phyloP scores from a whole-genome alignment of 331 rosid species.

The Malus hybrid region DNA sequence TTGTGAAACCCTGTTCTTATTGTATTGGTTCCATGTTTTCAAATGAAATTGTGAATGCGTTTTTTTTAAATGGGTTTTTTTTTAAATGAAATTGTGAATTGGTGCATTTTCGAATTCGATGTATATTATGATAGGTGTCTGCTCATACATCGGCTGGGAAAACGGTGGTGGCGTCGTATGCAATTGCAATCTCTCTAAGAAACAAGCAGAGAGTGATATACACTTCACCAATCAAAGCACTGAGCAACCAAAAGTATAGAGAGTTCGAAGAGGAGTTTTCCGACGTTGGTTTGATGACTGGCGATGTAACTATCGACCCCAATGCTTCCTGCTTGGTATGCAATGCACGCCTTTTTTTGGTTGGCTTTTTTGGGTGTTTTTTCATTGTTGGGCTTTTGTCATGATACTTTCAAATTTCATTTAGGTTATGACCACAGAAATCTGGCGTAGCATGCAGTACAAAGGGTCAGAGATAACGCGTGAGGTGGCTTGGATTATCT shows the following conservation, averaged over 20 bases:
- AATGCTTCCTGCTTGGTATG: constrained; percentile 87
- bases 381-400: background rate
- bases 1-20: too few species aligned
- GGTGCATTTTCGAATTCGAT: background rate
- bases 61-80: too few species aligned
- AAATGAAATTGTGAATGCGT: too few species aligned
- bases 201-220: constrained; percentile 81
- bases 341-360: background rate
- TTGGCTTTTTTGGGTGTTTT: background rate
- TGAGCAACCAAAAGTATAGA: constrained; percentile 92
- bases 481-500: constrained; percentile 92
- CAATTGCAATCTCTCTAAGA: constrained; percentile 84
- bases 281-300: constrained; percentile 96
- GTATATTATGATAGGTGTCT: constrained; percentile 45
- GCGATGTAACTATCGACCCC: constrained; percentile 90
- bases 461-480: constrained; percentile 83
- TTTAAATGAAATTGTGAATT: background rate
- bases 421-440: constrained; percentile 95
- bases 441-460: constrained; percentile 98
- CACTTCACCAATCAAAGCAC: constrained; percentile 93
- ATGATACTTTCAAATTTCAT: constrained; percentile 1
- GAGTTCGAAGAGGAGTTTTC: constrained; percentile 89
- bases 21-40: too few species aligned
- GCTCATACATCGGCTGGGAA: constrained; percentile 98
- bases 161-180: constrained; percentile 83